A percentile compares a stretch with the other conserved stretches of the same genome.
These are phyloP conservation scores for Lepidium sativum DNA, from an alignment of 345 rosid genomes.

Conservation along the genomic window DNA sequence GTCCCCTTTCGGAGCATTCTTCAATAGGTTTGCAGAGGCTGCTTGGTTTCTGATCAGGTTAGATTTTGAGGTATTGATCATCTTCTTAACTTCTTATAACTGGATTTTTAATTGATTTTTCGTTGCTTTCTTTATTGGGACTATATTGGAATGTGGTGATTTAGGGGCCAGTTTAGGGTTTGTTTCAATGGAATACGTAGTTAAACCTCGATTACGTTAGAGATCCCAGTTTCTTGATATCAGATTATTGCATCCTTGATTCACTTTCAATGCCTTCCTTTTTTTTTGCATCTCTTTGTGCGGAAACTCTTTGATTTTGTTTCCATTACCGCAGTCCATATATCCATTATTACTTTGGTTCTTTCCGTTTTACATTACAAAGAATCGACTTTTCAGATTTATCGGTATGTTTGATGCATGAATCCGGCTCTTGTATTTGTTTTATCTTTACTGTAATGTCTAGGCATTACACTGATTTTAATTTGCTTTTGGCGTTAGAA, in stretches of 20 bases:
- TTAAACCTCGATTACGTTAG: neutral
- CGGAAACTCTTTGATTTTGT: neutral
- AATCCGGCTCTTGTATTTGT: neutral
- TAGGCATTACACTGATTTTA: no score
- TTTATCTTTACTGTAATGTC: no score
- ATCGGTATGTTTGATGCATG: constrained; percentile 6
- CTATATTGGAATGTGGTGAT: constrained; percentile 14
- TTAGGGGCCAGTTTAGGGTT: constrained; percentile 23
- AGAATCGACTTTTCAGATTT: neutral
- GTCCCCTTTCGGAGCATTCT: constrained; percentile 13
- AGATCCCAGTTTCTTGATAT: neutral
- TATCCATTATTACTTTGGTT: neutral
- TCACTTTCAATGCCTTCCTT: neutral
- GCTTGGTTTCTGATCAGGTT: constrained; percentile 16
- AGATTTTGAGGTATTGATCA: constrained; percentile 9
- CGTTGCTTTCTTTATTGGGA: neutral
- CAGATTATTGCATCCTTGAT: neutral
- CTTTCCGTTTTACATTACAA: neutral
- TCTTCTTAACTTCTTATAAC: neutral
- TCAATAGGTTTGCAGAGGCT: constrained; percentile 4
- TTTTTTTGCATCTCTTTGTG: neutral
- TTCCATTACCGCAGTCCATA: neutral
- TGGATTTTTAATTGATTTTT: neutral
- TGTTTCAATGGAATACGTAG: constrained; percentile 2
- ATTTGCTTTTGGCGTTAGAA: no score